phyloP scores from a whole-genome alignment of 345 rosid genomes.

The Boechera divaricarpa region DNA sequence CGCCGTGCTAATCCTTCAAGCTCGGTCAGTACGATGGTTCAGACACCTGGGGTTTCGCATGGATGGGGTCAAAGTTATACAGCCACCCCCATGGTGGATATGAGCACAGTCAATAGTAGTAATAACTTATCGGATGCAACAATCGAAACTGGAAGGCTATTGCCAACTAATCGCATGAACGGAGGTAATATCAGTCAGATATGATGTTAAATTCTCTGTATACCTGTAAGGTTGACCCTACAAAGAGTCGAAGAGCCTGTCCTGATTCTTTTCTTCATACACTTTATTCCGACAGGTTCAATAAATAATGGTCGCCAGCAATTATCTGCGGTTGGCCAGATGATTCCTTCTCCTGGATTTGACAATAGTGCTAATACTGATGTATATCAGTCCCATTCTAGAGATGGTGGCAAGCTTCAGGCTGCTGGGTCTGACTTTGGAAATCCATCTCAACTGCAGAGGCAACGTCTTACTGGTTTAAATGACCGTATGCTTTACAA shows the following conservation, averaged over 20 bases:
- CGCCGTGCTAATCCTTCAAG: conserved; percentile 64
- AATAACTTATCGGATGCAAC: conserved; percentile 57
- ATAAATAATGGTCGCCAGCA: conserved; percentile 73
- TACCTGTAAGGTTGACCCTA: conserved; percentile 27
- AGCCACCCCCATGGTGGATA: conserved; percentile 64
- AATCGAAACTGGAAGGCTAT: conserved; percentile 56
- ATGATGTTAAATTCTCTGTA: conserved; percentile 51
- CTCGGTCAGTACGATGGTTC: conserved; percentile 71
- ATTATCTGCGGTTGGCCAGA: conserved; percentile 67
- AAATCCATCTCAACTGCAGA: conserved; percentile 61
- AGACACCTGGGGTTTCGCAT: conserved; percentile 79
- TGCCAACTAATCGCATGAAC: conserved; percentile 61
- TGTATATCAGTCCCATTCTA: conserved; percentile 61
- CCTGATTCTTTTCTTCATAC: not conserved
- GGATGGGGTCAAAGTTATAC: conserved; percentile 59
- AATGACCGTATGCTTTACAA: conserved; percentile 66
- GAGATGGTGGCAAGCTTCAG: conserved; percentile 63
- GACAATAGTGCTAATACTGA: conserved; percentile 47
- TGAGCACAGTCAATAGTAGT: conserved; percentile 48
- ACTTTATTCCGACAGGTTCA: conserved; percentile 55
- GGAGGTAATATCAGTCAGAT: conserved; percentile 55
- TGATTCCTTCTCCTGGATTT: conserved; percentile 95
- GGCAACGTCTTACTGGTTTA: conserved; percentile 64
- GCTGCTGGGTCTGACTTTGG: conserved; percentile 66
- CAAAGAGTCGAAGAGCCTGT: conserved; percentile 22